phyloP scores from a whole-genome alignment of 2,329 filamentous ascomycete species.

The Decorospora gaudefroyi region DNA sequence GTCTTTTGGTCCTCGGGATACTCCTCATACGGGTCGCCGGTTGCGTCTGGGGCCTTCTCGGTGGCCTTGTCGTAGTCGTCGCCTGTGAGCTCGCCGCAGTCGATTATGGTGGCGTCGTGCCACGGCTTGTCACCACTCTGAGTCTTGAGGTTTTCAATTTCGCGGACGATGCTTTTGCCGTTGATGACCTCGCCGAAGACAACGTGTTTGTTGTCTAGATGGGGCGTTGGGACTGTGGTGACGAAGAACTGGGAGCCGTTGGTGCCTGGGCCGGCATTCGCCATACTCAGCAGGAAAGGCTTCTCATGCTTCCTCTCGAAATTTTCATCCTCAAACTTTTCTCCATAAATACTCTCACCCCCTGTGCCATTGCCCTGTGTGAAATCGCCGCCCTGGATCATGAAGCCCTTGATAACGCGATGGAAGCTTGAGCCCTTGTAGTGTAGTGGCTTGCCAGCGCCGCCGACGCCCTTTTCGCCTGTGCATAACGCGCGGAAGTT shows the following conservation, averaged over 20 bases:
- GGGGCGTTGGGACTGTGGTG: conserved; percentile 91
- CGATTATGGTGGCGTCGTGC: conserved; percentile 64
- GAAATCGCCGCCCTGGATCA: conserved; percentile 98
- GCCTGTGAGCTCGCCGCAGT: conserved; percentile 84
- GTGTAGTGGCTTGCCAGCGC: conserved; percentile 80
- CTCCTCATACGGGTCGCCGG: conserved; percentile 92
- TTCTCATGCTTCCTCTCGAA: conserved; percentile 90
- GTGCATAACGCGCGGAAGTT: conserved; percentile 96
- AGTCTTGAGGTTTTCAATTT: conserved; percentile 83
- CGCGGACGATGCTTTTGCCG: conserved; percentile 87
- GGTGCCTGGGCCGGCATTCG: conserved; percentile 91
- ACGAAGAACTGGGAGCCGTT: conserved; percentile 99
- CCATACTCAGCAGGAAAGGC: conserved; percentile 95
- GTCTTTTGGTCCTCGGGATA: conserved; percentile 81
- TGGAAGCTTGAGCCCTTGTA: conserved; percentile 95
- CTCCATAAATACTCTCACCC: conserved; percentile 95
- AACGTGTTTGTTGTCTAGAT: conserved; percentile 95
- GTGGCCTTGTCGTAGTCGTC: conserved; percentile 69
- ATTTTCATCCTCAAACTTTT: conserved; percentile 97
- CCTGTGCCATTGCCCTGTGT: conserved; percentile 93
- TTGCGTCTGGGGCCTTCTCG: conserved; percentile 73
- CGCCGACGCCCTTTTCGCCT: conserved; percentile 86
- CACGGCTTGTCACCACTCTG: conserved; percentile 76
- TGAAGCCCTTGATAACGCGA: conserved; percentile 97
- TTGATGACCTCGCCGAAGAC: conserved; percentile 94